A percentile compares a stretch with the other conserved stretches of the same genome.
These are phyloP conservation scores for Picochlorum sp. DNA, from an alignment of 139 green algal genomes.

Conservation along the genomic window DNA sequence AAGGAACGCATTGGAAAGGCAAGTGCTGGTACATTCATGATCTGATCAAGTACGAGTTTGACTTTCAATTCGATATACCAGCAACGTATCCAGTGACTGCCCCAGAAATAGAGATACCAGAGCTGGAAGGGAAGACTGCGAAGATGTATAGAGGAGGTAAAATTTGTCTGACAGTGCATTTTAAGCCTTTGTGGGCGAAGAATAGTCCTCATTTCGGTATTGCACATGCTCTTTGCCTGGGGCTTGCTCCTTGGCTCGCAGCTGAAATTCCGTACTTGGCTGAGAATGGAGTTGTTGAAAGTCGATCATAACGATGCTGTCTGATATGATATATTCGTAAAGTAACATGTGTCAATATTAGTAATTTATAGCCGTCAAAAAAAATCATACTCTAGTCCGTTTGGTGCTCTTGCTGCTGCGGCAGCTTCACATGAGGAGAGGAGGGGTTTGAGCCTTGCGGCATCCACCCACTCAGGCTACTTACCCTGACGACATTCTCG, in stretches of 20 bases:
- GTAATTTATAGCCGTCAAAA: too few species aligned
- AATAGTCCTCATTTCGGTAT: constrained; percentile 92
- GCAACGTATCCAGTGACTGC: constrained; percentile 81
- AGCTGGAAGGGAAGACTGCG: constrained; percentile 92
- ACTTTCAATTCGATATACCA: constrained; percentile 93
- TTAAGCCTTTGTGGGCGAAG: constrained; percentile 92
- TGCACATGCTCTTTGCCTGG: constrained; percentile 89
- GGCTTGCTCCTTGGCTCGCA: constrained; percentile 89
- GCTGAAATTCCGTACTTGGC: constrained; percentile 90
- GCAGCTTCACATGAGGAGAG: too few species aligned
- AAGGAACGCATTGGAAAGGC: constrained; percentile 73
- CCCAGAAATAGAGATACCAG: constrained; percentile 89
- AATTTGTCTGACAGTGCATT: constrained; percentile 96
- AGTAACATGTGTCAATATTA: too few species aligned
- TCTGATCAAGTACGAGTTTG: constrained; percentile 92
- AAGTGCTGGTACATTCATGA: constrained; percentile 82
- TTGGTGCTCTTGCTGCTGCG: too few species aligned
- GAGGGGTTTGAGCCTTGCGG: background rate
- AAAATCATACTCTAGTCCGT: too few species aligned
- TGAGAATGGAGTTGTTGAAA: constrained; percentile 63
- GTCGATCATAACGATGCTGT: constrained; percentile 29
- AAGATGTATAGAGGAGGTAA: constrained; percentile 98
- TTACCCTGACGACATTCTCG: constrained; percentile 2
- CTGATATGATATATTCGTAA: too few species aligned
- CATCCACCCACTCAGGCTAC: constrained; percentile 11